Base-by-base conservation (phyloP, 331 rosid species). In the Pyracantha coccinea region DNA sequence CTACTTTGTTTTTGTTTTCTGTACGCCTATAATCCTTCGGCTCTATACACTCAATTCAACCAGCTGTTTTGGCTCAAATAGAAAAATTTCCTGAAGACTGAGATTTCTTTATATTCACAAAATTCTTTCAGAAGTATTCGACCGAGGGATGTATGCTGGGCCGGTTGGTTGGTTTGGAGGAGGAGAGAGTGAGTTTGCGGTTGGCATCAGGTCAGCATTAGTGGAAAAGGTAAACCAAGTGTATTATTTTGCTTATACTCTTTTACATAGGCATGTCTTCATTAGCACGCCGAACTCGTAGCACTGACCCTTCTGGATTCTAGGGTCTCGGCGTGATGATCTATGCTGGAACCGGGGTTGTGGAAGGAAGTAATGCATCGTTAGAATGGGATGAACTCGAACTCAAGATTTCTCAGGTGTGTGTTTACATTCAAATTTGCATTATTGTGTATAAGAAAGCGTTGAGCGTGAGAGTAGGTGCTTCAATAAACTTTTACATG, bases 111-210 rank as follows among this genome's bases (percentile, higher is more conserved):
- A 29, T 45, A 64, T 62, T 73, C 38, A 69, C 66, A 44, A 35
- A 67, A 54, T 45, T 59, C 75, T 35, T 83, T 77, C 90, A 94
- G 99, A 92, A 79, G 80, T 89, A 78, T 92, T 94, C 80, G 99
- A 94, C 77, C 82, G 97, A 66, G 99, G 97, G 77, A 94, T 92
- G 99, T 94, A 89, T 78, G 99, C 93, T 69, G 98, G 97, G 69
- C 98, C 97, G 63, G 92, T 94, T 72, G 99, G 99, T 50, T 94
- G 97, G 99, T 90, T 94, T 74, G 97, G 99, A 72, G 97, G 99
- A 29, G 97, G 90, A 67, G 97, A 92, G 89, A 94, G 99, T 65
- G 99, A 92, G 81, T 92, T 94, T 85, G 97, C 97, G 0, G 99
- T 94, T 71, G 99, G 97, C 79, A 92, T 94, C 74, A 86, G 99